Base-by-base conservation (phyloP, 345 rosid species). In the Salix brachista region DNA sequence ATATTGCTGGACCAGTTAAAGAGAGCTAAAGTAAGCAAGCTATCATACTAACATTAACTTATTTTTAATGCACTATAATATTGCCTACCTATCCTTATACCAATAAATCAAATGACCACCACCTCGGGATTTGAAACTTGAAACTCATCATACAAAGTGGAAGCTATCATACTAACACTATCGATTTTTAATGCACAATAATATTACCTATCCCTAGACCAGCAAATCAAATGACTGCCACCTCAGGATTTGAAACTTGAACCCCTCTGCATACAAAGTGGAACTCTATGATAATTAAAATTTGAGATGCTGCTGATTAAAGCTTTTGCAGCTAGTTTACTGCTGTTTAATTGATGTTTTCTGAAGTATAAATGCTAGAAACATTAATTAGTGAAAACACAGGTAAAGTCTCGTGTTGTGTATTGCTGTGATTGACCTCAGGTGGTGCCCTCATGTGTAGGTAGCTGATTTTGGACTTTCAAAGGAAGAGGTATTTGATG, bases 401-500 rank as follows among this genome's bases (percentile, higher is more conserved):
- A 70, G 56, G 10, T 75, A 19, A 13, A 34, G 58, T 18, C 17
- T 26, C 14, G 28, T 26, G n/a, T 56, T 23, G 50, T 56, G 50
- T 52, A 26, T 12, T n/a, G 54, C 2, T 42, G 10, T n/a, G 7
- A 50, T 23, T 71, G 70, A 70, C 74, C 69, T 83, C 42, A 12
- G 18, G 19, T 17, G 42, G 64, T 30, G 67, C 26, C 65, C 8
- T 12, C 16, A 68, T 37, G 67, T 37, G 60, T 77, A 96, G 99
- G 98, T 96, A 78, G 98, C 99, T 23, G 98, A 96, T 85, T 96
- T 96, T 28, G 98, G 99, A 74, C 85, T 96, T 70, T 96, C 99
- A 8, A 96, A 89, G 80, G 97, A 93, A 87, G 96, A 90, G 84
- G 89, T 82, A 48, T 90, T 87, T 21, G 94, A 96, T 54, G 92